Evolutionary conservation across 192 early-diverging fungal species (phyloP), one percentile per base, ranked within the genome.

Genomic region (Linnemannia exigua): DNA sequence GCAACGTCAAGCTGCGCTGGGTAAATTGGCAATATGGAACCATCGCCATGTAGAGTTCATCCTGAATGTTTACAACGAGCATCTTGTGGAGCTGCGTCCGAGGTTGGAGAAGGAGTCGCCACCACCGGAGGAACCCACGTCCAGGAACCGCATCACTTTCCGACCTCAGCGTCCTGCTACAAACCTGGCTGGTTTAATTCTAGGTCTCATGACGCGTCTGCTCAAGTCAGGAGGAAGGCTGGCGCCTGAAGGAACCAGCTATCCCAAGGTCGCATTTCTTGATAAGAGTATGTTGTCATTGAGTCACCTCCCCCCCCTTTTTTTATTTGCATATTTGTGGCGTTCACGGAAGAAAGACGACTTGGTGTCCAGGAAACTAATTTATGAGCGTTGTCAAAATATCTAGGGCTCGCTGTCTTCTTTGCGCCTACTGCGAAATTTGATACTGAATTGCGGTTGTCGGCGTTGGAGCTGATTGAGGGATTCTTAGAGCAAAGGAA

Each of bases 241-340:
- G 11, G 17, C 14, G 22, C 31, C 31, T 17, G 37, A 16, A 5
- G 28, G 28, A 1, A 9, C 19, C 12, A 47, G 22, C 1, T 67
- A 67, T 19, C 84, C 84, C 6, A 47, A 37, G 0, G 22, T 86
- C 14, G 38, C 68, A 37, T 86, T 51, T 17, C 52, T 86, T 6
- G 84, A 86, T 51, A 47, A 79, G 12, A 31, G 84, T 86, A 86
- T 68, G 84, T 58, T 25, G 25, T 11, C 25, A 2, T 22, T 35
- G n/a, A n/a, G n/a, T n/a, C n/a, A n/a, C n/a, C n/a, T n/a, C n/a
- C n/a, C n/a, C 8, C 8, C 0, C 38, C 28, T 54, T 37, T 31
- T 22, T 25, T 20, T 20, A 38, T 5, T 44, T 54, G 44, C n/a
- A n/a, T 52, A 20, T 0, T 16, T 22, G 33, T 1, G 31, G 6